Evolutionary conservation across 805 yeast species (phyloP), one percentile per base, ranked within the genome.

Genomic region (Monosporozyma aquatica): DNA sequence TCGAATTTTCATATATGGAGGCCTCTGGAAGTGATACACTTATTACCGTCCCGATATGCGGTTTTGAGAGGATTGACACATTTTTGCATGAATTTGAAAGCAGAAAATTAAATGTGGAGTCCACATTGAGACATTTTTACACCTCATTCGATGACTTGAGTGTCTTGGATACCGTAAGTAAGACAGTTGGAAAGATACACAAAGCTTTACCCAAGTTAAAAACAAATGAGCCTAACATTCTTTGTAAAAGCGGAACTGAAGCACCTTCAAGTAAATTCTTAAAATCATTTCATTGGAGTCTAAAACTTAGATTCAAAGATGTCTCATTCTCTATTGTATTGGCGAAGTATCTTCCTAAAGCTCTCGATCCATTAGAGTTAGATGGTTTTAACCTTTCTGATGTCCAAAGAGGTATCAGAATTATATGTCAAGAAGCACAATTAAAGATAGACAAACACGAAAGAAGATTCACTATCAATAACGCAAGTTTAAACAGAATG

Each of bases 11-110:
- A 6, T 53, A 49, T 38, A 36, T 53, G 25, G 50, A 46, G 37
- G 27, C 37, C 13, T 35, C 35, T 6, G 34, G 33, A n/a, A 33
- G 34, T 3, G 49, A 40, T 3, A 22, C 44, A 6, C 46, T 52
- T 2, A 21, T 45, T 6, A 38, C 52, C 3, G 41, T 52, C 6
- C 63, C 62, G 3, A 52, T 60, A 9, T 50, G 52, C 33, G 55
- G 52, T 1, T 56, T 58, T 42, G 62, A 54, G 41, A 55, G 62
- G 46, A 42, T 50, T 26, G 65, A 58, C 29, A 48, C 51, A 9
- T 55, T 54, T 27, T 37, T 57, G 3, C 50, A 49, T 39, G 51
- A 53, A 25, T 33, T 46, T 6, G 42, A 44, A 3, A 46, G 41
- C 10, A 43, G 42, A 3, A 45, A 43, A 18, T 24, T 56, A 13